phyloP scores from a whole-genome alignment of 106 monocot genomes.

The Dendrobium catenatum region DNA sequence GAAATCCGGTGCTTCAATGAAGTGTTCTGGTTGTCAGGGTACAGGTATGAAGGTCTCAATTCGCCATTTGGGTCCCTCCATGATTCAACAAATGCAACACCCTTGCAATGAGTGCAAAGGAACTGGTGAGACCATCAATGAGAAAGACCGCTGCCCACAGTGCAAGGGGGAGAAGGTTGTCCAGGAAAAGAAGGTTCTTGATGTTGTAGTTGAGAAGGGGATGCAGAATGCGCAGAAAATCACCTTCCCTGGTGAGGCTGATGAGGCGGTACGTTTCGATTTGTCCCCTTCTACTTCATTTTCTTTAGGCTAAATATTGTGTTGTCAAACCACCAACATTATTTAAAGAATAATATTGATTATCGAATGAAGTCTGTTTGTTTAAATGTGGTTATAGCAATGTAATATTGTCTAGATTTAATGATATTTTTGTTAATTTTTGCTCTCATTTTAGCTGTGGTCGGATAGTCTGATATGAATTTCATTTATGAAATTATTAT shows the following conservation, averaged over 20 bases:
- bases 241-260: conserved; percentile 55
- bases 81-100: conserved; percentile 97
- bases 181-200: conserved; percentile 53
- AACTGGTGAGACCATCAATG: conserved; percentile 68
- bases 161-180: conserved; percentile 61
- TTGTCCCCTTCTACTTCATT: not conserved
- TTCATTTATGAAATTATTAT: no score
- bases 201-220: conserved; percentile 44
- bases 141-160: conserved; percentile 41
- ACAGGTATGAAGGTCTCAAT: conserved; percentile 78
- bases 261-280: conserved; percentile 50
- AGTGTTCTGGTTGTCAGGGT: conserved; percentile 64
- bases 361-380: not conserved
- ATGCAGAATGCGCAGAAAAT: conserved; percentile 53
- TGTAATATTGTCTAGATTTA: not conserved
- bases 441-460: not conserved
- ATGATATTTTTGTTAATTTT: not conserved
- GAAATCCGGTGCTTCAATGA: conserved; percentile 75
- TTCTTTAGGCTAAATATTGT: not conserved
- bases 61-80: conserved; percentile 67
- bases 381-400: not conserved
- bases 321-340: no score
- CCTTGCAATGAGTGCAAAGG: conserved; percentile 90
- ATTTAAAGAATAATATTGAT: no score
- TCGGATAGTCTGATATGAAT: no score